These are phyloP conservation scores for Clonostachys byssicola DNA, from an alignment of 2,329 filamentous ascomycete genomes.

Conservation along the genomic window DNA sequence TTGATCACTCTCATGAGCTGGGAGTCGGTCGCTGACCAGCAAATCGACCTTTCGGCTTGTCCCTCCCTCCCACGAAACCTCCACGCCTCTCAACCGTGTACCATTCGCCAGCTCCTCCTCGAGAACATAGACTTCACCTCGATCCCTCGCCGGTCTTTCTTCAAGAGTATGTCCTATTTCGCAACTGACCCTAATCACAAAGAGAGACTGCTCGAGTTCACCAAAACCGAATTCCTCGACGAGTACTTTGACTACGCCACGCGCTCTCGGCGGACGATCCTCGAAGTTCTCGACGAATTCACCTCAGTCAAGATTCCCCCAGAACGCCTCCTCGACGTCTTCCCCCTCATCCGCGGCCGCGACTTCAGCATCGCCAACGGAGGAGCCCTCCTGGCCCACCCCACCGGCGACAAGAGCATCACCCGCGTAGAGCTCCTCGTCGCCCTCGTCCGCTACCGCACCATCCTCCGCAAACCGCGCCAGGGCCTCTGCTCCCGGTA, in stretches of 20 bases:
- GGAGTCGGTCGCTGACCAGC: slow-evolving; percentile 65
- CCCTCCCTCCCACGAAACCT: slow-evolving; percentile 24
- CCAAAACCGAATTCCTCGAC: slow-evolving; percentile 73
- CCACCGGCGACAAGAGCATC: slow-evolving; percentile 9
- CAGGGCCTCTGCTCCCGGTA: slow-evolving; percentile 91
- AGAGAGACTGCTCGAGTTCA: slow-evolving; percentile 80
- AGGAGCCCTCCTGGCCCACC: slow-evolving; percentile 33
- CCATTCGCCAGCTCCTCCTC: slow-evolving; percentile 71
- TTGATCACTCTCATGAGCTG: slow-evolving; percentile 79
- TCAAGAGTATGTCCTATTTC: slow-evolving; percentile 73
- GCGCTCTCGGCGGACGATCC: slow-evolving; percentile 80
- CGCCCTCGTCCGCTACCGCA: slow-evolving; percentile 88
- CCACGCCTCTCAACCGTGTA: slow-evolving; percentile 38
- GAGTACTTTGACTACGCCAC: slow-evolving; percentile 97
- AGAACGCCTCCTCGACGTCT: slow-evolving; percentile 64
- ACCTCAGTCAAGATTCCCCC: slow-evolving; percentile 77
- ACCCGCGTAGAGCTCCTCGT: slow-evolving; percentile 68
- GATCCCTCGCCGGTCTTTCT: slow-evolving; percentile 84
- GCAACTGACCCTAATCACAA: slow-evolving; percentile 69
- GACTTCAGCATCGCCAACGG: slow-evolving; percentile 91
- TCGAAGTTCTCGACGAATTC: slow-evolving; percentile 92
- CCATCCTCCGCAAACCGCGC: slow-evolving; percentile 77
- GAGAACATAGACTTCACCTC: slow-evolving; percentile 86
- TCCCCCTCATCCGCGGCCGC: slow-evolving; percentile 81
- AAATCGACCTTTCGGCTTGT: slow-evolving; percentile 47